Evolutionary conservation across 768 basidiomycete genomes (phyloP).

Genomic region (Lactarius sp.): DNA sequence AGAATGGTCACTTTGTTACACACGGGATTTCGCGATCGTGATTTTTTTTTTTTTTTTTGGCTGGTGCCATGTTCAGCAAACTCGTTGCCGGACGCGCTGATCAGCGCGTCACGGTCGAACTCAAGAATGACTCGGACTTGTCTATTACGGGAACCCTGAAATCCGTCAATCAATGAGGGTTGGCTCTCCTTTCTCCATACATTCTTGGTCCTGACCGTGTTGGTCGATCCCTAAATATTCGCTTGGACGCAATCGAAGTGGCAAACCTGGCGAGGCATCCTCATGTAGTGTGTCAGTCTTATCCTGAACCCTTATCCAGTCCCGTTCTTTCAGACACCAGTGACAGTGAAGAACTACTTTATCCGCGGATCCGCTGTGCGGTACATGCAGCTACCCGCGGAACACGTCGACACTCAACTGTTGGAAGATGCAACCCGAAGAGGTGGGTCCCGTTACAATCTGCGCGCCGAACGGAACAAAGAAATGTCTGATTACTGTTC

Average conservation of each 20-base stretch:
- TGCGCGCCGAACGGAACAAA: neutral
- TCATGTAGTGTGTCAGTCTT: slow-evolving; percentile 70
- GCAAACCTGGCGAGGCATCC: slow-evolving; percentile 91
- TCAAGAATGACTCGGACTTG: slow-evolving; percentile 84
- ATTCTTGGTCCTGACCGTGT: neutral
- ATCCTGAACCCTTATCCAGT: neutral
- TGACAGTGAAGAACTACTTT: slow-evolving; percentile 99
- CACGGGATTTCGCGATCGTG: too few species aligned
- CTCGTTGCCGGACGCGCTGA: slow-evolving; percentile 36
- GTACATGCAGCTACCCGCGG: slow-evolving; percentile 91
- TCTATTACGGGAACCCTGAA: slow-evolving; percentile 93
- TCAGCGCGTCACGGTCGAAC: slow-evolving; percentile 92
- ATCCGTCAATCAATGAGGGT: slow-evolving; percentile 90
- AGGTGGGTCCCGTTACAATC: slow-evolving; percentile 48
- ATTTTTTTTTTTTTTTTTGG: too few species aligned
- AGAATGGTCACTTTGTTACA: too few species aligned
- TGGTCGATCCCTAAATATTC: slow-evolving; percentile 87
- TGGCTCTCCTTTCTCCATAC: slow-evolving; percentile 31
- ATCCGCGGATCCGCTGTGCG: slow-evolving; percentile 98
- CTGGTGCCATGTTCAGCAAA: too few species aligned
- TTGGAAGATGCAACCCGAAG: slow-evolving; percentile 94
- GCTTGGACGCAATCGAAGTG: slow-evolving; percentile 89
- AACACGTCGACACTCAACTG: slow-evolving; percentile 91
- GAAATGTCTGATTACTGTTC: slow-evolving; percentile 1
- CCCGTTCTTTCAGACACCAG: slow-evolving; percentile 42